A percentile compares a stretch with the other conserved stretches of the same genome.
Evolutionary conservation across 2,329 filamentous ascomycete species (phyloP).

Genomic region (Beauveria rudraprayagi): DNA sequence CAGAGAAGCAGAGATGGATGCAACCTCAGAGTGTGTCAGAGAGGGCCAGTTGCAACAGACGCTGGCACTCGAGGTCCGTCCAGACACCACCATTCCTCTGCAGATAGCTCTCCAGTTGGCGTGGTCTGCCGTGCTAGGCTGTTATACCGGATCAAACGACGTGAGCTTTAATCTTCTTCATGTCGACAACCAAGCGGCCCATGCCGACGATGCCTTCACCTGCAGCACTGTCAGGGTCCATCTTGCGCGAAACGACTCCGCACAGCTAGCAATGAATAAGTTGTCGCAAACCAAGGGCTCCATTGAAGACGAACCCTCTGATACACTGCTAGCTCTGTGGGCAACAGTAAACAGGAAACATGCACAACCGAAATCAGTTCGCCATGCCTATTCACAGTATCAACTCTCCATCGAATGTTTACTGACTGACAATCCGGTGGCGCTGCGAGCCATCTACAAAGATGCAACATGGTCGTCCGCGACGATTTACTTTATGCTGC

Average conservation of each 20-base stretch:
- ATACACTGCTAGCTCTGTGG: background rate
- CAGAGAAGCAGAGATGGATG: no score
- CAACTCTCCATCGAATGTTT: background rate
- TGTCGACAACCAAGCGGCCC: background rate
- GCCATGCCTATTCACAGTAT: background rate
- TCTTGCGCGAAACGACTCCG: background rate
- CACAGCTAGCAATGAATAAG: background rate
- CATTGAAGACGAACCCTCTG: background rate
- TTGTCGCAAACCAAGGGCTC: background rate
- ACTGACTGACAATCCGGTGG: background rate
- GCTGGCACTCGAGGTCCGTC: background rate
- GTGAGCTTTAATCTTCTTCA: background rate
- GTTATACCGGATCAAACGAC: background rate
- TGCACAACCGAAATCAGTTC: background rate
- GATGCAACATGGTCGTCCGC: background rate
- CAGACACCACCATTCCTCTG: background rate
- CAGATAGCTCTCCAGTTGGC: background rate
- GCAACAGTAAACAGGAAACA: background rate
- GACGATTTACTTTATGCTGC: background rate
- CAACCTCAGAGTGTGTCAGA: background rate
- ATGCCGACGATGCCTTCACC: background rate
- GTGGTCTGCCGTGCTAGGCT: background rate
- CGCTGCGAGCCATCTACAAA: background rate
- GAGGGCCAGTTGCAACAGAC: background rate
- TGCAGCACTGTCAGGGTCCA: background rate